Evolutionary conservation across 345 rosid genomes (phyloP).

Genomic region (Eucalyptus marginata): DNA sequence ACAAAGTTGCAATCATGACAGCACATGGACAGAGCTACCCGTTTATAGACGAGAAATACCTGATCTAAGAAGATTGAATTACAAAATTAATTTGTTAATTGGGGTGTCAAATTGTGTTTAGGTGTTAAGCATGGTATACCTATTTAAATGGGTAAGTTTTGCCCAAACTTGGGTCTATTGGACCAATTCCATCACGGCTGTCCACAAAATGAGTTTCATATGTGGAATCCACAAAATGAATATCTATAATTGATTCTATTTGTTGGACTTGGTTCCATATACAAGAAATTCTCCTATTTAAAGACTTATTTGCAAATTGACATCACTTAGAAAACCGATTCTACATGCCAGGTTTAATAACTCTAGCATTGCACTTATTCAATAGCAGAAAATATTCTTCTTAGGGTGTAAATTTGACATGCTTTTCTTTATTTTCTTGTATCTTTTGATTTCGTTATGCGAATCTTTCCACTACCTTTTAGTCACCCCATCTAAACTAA

Average conservation of each 20-base stretch:
- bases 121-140: background rate
- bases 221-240: no score
- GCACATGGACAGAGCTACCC: background rate
- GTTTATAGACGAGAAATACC: background rate
- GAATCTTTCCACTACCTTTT: no score
- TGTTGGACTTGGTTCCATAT: accelerated
- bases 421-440: no score
- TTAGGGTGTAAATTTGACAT: no score
- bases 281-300: no score
- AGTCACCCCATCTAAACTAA: no score
- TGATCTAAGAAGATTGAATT: background rate
- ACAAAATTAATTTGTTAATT: background rate
- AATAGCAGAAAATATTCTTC: background rate
- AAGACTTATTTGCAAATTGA: no score
- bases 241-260: no score
- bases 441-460: no score
- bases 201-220: no score
- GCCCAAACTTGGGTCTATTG: accelerated
- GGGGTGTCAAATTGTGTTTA: background rate
- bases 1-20: background rate
- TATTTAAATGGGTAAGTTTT: background rate
- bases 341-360: background rate
- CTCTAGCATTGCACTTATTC: background rate
- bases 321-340: background rate
- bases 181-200: background rate